Base-by-base conservation (phyloP, 306 rosid species). In the Begonia peltatifolia region DNA sequence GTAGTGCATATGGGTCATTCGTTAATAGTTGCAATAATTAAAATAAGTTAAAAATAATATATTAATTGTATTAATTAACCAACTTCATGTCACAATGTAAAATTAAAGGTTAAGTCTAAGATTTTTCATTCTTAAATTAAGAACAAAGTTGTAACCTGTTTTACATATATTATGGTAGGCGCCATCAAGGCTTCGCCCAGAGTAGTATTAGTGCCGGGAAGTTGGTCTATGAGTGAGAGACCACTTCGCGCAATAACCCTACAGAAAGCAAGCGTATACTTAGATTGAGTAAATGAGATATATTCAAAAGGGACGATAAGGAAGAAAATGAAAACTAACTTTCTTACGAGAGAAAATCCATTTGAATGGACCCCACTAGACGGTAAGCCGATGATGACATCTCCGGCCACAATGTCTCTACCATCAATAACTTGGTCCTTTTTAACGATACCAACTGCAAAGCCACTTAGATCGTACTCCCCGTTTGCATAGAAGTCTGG, bases 361-460 rank as follows among this genome's bases (percentile, higher is more conserved):
- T 90, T 90, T 49, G 94, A 86, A 53, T 90, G 99, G 52, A 90
- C 81, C 60, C 95, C 99, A 43, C 95, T 83, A 2, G 99, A 90
- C 47, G 95, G 92, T 38, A 90, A 74, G 62, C 95, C 99, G 58
- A 90, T 68, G 47, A 90, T 76, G 52, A 73, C 70, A 63, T 83
- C 88, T 54, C 99, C 99, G n/a, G 68, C 74, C 60, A 54, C 65
- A 53, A 90, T 80, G 64, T 76, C 70, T 58, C 79, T 68, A 12
- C 99, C 95, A 57, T 85, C 68, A 55, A 90, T 81, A 42, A 90
- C 82, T 46, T 79, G 55, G 23, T 83, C 95, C 41, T 80, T 78
- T 56, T 86, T 79, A 9, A 90, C 95, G 43, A 71, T 71, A 22
- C 95, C 99, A 46, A 90, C 95, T 2, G 92, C 95, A 75, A 83